Base-by-base conservation (phyloP, 495 filamentous ascomycete species). In the Symbiotaphrina buchneri region DNA sequence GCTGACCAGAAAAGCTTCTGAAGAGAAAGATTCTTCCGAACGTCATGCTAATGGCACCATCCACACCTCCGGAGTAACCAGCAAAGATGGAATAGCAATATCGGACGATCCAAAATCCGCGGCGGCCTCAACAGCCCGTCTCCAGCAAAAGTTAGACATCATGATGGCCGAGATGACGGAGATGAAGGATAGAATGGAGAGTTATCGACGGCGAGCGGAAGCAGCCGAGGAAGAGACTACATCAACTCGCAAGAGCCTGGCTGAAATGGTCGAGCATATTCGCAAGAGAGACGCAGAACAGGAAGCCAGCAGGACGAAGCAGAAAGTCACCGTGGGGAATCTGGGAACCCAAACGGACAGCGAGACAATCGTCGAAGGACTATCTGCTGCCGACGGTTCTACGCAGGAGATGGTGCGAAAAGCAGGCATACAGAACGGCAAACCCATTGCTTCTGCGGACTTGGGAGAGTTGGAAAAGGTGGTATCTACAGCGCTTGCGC, bases 191-290 rank as follows among this genome's bases (percentile, higher is more conserved):
- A 69, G 85, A 47, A 71, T 93, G 42, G 72, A 85, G 29, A 52
- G 53, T 0, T 92, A 80, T 52, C 72, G 72, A 39, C 52, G 63
- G 10, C 68, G 78, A 10, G 81, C 83, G 2, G 73, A 91, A 47
- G 66, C 54, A 28, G 83, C 84, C 3, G 82, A 93, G 45, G 56
- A 60, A 13, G 81, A 92, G 38, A 61, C 65, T 17, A 59, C 63
- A 34, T 54, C 60, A 22, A 61, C 68, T 29, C 68, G 71, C 31
- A 71, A 72, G 45, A 77, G 72, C 1, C 52, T 97, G 15, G 71
- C 74, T 0, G 81, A 93, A 45, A 85, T 94, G 82, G 72, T 94
- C 10, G 67, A 78, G 41, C 74, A 73, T 18, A 69, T 91, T 27
- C 66, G 79, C 28, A 58, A 58, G 39, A 72, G 71, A 34, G 71